Evolutionary conservation across 2,329 filamentous ascomycete species (phyloP), one percentile per base, ranked within the genome.

Genomic region (Plectosphaerella cucumerina): DNA sequence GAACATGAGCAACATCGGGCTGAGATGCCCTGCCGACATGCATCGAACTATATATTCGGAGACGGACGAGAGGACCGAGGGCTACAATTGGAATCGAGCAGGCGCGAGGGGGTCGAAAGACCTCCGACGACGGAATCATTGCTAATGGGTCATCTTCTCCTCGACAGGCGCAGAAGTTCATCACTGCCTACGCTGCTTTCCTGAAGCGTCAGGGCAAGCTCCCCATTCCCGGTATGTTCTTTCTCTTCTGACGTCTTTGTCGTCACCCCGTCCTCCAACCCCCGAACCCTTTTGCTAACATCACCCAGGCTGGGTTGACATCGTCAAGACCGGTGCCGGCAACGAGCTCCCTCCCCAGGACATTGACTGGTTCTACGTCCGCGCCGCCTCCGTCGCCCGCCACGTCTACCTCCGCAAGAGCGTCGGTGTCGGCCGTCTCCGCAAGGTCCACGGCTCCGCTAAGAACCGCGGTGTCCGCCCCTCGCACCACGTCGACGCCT

Each of bases 321-420:
- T 93, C 70, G 94, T 97, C 81, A 99, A 99, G 89, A 97, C 93
- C 65, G 93, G 90, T 69, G 84, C 87, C 72, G 88, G 89, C 74
- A 96, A 96, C 80, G 94, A 99, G 83, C 89, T 99, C 66, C 93
- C 93, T 70, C 94, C 93, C 70, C 92, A 97, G 85, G 88, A 92
- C 76, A 90, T 92, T 72, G 94, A 99, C 85, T 99, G 94, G 94
- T 95, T 85, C 82, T 89, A 86, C 77, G 75, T 85, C 73, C 92
- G 94, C 71, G 92, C 93, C 68, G 94, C 94, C 66, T 86, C 93
- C 62, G 87, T 99, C 72, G 94, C 94, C 70, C 91, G 92, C 71
- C 93, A 97, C 84, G 87, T 99, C 82, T 99, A 99, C 85, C 84
- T 99, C 75, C 89, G 94, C 81, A 99, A 99, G 85, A 97, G 92